Base-by-base conservation (phyloP, 1,139 yeast species). In the Candida dubliniensis region DNA sequence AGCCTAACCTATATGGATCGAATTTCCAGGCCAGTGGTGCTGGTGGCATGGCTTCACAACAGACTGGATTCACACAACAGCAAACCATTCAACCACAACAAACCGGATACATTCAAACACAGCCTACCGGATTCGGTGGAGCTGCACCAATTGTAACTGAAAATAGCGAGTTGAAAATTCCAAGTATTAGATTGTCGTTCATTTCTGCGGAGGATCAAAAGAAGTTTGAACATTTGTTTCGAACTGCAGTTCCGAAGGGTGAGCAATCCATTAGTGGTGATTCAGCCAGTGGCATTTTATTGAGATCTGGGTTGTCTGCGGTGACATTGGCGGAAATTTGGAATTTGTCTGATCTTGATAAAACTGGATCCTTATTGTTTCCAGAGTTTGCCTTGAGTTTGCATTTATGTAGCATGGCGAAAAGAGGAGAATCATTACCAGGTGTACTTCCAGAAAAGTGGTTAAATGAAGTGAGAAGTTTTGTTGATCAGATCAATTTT, bases 311-410 rank as follows among this genome's bases (percentile, higher is more conserved):
- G 3, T 74, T 93, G 47, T 70, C 80, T 32, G 89, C 96, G 1
- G 79, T 81, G 31, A 79, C 85, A 27, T 73, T 93, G 56, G 95
- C 96, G 2, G 88, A 85, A 53, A 84, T 93, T 47, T 93, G 99
- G 99, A 81, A 87, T 29, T 71, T 93, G 51, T 79, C 96, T 23
- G 99, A 93, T 60, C 85, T 96, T 2, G 87, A 84, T 56, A 85
- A 82, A 56, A 83, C 95, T 3, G 98, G 98, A 1, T 77, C 82
- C 38, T 75, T 93, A 47, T 67, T 93, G 51, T 93, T 91, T 58
- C 99, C 99, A 0, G 98, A 93, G 62, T 93, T 93, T 70, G 96
- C 96, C 10, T 74, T 91, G 55, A 95, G 96, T 13, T 82, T 93
- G 74, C 95, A 89, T 62, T 74, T 93, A 53, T 90, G 96, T 60